Evolutionary conservation across 2,329 filamentous ascomycete genomes (phyloP), one percentile per base, ranked within the genome.

Genomic region (Diplodia corticola): DNA sequence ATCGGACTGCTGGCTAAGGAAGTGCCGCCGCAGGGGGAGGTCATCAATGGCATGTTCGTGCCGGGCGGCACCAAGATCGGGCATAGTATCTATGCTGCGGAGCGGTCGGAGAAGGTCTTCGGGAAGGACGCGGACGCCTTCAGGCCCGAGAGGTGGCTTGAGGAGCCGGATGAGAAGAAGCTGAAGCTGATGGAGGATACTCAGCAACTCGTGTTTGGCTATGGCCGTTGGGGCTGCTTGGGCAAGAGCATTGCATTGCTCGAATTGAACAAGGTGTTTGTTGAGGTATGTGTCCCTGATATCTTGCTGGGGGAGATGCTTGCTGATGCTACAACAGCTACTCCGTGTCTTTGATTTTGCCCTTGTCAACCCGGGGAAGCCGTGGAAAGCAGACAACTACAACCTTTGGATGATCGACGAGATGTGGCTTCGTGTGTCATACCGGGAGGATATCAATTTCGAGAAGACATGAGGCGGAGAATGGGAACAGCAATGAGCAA

Each of bases 131-230:
- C 80, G 0, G 74, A 79, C 4, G 70, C 76, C 3, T 85, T 84
- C 71, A 76, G 80, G 1, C 83, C 83, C 0, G 83, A 85, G 72
- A 73, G 83, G 17, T 85, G 83, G 82, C 69, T 85, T 2, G 48
- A 64, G 60, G 48, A 28, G 35, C n/a, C 5, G 37, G 35, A 70
- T 40, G 80, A 79, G 77, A 77, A 81, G 67, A 71, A 70, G 44
- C 73, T 74, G 0, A 17, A 20, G 30, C 15, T 70, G 10, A 78
- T 79, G 77, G 68, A 68, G 20, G 71, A 69, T 51, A 74, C 72
- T 0, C 74, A 73, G 37, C 76, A 77, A 20, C 69, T 78, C 69
- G 69, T 77, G 3, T 79, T 78, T 66, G 76, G 76, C 1, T 73
- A 75, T 59, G 77, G 77, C 1, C 71, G 74, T 54, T 78, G 73